Percentiles rank a stretch among this genome's conserved stretches.
Conservation (phyloP, 148 eudicot genomes). For the Selenicereus undatus region DNA sequence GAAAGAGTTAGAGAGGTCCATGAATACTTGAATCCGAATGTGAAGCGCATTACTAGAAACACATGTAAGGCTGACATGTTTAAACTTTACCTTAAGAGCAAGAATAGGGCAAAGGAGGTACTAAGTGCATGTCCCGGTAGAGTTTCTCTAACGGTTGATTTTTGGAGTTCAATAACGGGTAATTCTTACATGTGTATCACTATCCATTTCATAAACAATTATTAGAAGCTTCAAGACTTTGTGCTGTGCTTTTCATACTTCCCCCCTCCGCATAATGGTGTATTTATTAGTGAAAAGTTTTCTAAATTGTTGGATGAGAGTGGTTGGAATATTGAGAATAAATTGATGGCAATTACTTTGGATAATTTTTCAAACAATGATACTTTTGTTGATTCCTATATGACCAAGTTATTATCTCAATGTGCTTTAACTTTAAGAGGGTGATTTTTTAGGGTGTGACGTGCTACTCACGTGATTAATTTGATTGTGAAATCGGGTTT, state of each 20-base stretch:
- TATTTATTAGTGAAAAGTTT: too few relatives aligned
- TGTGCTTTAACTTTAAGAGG: background rate
- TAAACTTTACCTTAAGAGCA: background rate
- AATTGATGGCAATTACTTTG: background rate
- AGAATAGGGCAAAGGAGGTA: too few relatives aligned
- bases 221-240: too few relatives aligned
- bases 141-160: too few relatives aligned
- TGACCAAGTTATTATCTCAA: background rate
- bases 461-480: background rate
- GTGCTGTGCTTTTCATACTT: too few relatives aligned
- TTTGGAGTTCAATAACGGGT: too few relatives aligned
- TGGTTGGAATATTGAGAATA: background rate
- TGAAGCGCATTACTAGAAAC: background rate
- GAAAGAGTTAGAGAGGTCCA: background rate
- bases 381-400: background rate
- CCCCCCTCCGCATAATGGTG: background rate
- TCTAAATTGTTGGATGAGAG: background rate
- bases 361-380: background rate
- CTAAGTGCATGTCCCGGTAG: too few relatives aligned
- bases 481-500: background rate
- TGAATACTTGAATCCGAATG: background rate
- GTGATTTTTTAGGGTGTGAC: background rate
- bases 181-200: too few relatives aligned
- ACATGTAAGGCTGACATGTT: background rate
- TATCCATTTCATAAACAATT: too few relatives aligned